These are phyloP conservation scores for Trichophyton mentagrophytes DNA, from an alignment of 2,329 filamentous ascomycete species.

Conservation along the genomic window DNA sequence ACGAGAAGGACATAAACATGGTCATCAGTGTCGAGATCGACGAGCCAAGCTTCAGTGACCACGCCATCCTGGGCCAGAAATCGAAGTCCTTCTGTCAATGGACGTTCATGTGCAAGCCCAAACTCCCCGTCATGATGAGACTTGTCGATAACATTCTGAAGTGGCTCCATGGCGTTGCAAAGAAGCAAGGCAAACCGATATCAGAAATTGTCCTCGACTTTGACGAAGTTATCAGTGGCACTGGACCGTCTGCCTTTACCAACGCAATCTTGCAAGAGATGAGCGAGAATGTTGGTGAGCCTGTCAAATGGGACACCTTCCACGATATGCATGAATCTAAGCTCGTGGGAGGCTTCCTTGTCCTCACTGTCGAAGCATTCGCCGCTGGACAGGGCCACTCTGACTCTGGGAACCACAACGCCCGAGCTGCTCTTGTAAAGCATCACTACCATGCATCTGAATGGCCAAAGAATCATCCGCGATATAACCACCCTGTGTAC, in stretches of 20 bases:
- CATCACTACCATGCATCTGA: conserved; percentile 64
- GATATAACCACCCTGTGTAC: conserved; percentile 55
- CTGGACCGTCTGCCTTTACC: conserved; percentile 59
- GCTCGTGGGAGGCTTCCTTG: conserved; percentile 50
- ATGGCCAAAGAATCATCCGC: conserved; percentile 55
- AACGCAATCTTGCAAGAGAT: conserved; percentile 52
- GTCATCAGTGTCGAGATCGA: conserved; percentile 61
- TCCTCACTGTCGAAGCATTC: conserved; percentile 59
- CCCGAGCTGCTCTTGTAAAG: conserved; percentile 53
- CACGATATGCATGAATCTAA: conserved; percentile 55
- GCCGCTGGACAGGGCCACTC: conserved; percentile 62
- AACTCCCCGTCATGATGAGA: conserved; percentile 53
- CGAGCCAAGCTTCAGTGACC: conserved; percentile 50
- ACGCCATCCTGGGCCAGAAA: conserved; percentile 55
- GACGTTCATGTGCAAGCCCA: conserved; percentile 60
- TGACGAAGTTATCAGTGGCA: conserved; percentile 60
- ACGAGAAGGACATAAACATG: conserved; percentile 54
- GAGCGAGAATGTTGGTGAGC: conserved; percentile 35
- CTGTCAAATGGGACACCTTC: conserved; percentile 51
- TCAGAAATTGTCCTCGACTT: conserved; percentile 54
- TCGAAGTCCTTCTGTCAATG: conserved; percentile 61
- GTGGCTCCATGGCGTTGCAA: conserved; percentile 50
- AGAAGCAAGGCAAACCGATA: conserved; percentile 46
- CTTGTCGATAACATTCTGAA: conserved; percentile 56
- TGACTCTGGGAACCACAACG: conserved; percentile 56